phyloP scores from a whole-genome alignment of 495 filamentous ascomycete species.

The Acidiella bohemica region DNA sequence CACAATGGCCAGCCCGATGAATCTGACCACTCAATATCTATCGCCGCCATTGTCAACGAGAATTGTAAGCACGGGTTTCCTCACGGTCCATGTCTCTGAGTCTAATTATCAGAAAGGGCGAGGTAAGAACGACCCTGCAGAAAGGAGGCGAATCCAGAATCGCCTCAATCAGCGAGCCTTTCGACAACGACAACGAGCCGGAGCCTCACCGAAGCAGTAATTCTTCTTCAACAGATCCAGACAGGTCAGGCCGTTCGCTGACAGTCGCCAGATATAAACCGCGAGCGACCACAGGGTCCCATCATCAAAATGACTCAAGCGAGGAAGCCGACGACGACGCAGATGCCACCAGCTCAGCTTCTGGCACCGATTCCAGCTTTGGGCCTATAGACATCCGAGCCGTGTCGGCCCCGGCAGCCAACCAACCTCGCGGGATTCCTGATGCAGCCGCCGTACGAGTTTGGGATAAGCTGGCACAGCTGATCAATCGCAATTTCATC shows the following conservation, averaged over 20 bases:
- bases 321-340: conserved; percentile 9
- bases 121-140: conserved; percentile 16
- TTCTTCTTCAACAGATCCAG: too few relatives aligned
- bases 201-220: conserved; percentile 14
- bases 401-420: background rate
- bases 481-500: conserved; percentile 16
- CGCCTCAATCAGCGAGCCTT: conserved; percentile 17
- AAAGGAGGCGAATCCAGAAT: conserved; percentile 16
- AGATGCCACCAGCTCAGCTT: background rate
- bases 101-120: conserved; percentile 4
- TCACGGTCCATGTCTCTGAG: background rate
- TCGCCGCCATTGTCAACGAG: conserved; percentile 11
- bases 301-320: background rate
- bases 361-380: background rate
- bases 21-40: background rate
- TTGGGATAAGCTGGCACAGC: conserved; percentile 14
- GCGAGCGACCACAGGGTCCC: too few relatives aligned
- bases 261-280: too few relatives aligned
- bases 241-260: too few relatives aligned
- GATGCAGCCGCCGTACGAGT: background rate
- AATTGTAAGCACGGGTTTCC: conserved; percentile 4
- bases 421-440: background rate
- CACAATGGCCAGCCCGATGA: background rate
- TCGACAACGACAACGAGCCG: conserved; percentile 12
- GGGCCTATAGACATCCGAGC: background rate